phyloP scores from a whole-genome alignment of 306 rosid genomes.

The Prunus mongolica region DNA sequence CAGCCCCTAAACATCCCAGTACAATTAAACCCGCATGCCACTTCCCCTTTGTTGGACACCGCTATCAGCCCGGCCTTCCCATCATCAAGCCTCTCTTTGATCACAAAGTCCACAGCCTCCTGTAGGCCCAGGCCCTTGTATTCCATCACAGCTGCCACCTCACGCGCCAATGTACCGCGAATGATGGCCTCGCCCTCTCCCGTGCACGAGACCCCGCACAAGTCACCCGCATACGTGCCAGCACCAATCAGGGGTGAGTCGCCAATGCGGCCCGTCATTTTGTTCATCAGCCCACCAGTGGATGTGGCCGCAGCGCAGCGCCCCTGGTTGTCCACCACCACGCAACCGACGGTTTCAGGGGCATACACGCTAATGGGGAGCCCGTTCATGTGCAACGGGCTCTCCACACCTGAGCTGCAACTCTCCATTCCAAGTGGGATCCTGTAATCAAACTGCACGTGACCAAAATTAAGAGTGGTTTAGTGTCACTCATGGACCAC shows the following conservation, averaged over 20 bases:
- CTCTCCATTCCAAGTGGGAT: slow-evolving; percentile 52
- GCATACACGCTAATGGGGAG: slow-evolving; percentile 78
- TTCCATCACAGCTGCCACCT: slow-evolving; percentile 93
- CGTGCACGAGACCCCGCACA: slow-evolving; percentile 86
- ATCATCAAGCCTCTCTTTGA: slow-evolving; percentile 70
- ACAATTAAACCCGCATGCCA: slow-evolving; percentile 76
- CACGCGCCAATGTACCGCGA: slow-evolving; percentile 87
- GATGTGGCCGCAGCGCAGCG: slow-evolving; percentile 87
- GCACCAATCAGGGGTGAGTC: slow-evolving; percentile 89
- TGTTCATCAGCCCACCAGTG: slow-evolving; percentile 88
- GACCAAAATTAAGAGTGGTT: background rate
- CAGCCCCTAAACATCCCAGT: slow-evolving; percentile 85
- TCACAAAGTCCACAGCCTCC: slow-evolving; percentile 70
- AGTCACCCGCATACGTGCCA: slow-evolving; percentile 79
- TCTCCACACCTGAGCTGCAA: slow-evolving; percentile 55
- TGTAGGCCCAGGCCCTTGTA: slow-evolving; percentile 81
- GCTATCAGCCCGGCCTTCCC: slow-evolving; percentile 89
- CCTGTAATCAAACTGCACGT: slow-evolving; percentile 70
- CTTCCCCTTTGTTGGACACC: slow-evolving; percentile 71
- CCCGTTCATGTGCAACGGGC: slow-evolving; percentile 73
- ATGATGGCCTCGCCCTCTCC: slow-evolving; percentile 98
- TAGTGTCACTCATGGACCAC: too few relatives aligned
- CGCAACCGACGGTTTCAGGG: slow-evolving; percentile 95
- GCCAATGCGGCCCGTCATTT: slow-evolving; percentile 74
- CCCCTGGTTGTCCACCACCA: slow-evolving; percentile 74